A percentile compares a stretch with the other conserved stretches of the same genome.
These are phyloP conservation scores for Amylostereum chailletii DNA, from an alignment of 1,284 basidiomycete genomes.

Conservation along the genomic window DNA sequence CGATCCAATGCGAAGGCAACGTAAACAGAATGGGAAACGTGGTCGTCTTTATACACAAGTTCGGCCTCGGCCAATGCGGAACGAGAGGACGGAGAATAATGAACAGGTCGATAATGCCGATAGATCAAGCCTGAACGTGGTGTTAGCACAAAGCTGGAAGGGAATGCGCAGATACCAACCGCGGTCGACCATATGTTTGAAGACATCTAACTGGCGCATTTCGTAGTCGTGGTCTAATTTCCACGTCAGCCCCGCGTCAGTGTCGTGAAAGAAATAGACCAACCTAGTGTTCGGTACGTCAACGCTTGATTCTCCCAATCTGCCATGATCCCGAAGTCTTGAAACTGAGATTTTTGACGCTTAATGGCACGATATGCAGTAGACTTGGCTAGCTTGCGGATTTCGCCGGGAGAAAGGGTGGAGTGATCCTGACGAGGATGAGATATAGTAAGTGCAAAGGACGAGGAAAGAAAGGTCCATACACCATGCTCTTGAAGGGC, in stretches of 20 bases:
- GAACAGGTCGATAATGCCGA: constrained; percentile 82
- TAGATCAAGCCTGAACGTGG: constrained; percentile 64
- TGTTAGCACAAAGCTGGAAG: too few relatives aligned
- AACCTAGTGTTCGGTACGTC: constrained; percentile 85
- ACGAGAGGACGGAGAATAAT: constrained; percentile 92
- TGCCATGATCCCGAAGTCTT: constrained; percentile 85
- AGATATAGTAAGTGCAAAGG: too few relatives aligned
- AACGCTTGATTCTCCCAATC: constrained; percentile 70
- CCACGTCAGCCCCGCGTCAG: constrained; percentile 1
- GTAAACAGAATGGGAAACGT: constrained; percentile 84
- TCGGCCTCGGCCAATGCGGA: constrained; percentile 97
- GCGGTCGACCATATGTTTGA: constrained; percentile 83
- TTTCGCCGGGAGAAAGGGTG: constrained; percentile 46
- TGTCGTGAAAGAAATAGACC: constrained; percentile 15
- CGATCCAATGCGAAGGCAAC: constrained; percentile 64
- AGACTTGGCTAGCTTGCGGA: constrained; percentile 65
- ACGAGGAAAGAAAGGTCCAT: not conserved
- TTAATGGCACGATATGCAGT: constrained; percentile 75
- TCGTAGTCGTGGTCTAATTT: constrained; percentile 76
- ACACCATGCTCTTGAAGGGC: constrained; percentile 46
- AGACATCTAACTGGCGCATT: constrained; percentile 81
- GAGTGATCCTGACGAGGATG: constrained; percentile 39
- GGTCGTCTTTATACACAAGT: constrained; percentile 84
- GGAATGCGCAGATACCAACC: constrained; percentile 31
- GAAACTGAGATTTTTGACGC: constrained; percentile 77